phyloP scores from a whole-genome alignment of 2,329 filamentous ascomycete genomes.

The Penicillium sp. region DNA sequence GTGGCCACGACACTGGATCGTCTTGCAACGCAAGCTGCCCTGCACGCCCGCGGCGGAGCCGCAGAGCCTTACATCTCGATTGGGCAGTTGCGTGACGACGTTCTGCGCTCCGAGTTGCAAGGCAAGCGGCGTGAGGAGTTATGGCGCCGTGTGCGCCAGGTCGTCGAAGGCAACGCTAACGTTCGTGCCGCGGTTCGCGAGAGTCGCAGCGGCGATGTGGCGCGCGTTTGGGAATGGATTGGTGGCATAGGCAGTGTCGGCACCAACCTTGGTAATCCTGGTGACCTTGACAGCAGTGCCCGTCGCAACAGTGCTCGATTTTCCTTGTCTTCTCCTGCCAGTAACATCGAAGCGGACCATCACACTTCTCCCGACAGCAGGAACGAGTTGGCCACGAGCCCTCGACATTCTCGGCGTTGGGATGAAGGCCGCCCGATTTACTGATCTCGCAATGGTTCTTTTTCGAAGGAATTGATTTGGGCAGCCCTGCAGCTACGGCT shows the following conservation, averaged over 20 bases:
- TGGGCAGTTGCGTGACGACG: slow-evolving; percentile 84
- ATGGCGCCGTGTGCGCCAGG: slow-evolving; percentile 73
- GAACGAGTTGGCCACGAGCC: slow-evolving; percentile 19
- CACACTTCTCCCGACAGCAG: slow-evolving; percentile 11
- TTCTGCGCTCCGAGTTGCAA: slow-evolving; percentile 74
- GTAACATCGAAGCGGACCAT: slow-evolving; percentile 12
- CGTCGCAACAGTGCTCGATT: slow-evolving; percentile 25
- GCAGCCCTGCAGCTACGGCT: slow-evolving; percentile 9
- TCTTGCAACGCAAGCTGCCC: slow-evolving; percentile 73
- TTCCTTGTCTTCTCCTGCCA: slow-evolving; percentile 26
- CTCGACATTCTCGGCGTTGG: slow-evolving; percentile 33
- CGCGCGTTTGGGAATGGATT: slow-evolving; percentile 64
- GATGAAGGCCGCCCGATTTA: slow-evolving; percentile 42
- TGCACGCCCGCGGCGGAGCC: slow-evolving; percentile 61
- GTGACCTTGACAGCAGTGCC: slow-evolving; percentile 26
- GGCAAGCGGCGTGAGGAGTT: slow-evolving; percentile 69
- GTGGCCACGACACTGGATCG: slow-evolving; percentile 80
- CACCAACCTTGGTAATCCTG: slow-evolving; percentile 46
- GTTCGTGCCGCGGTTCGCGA: slow-evolving; percentile 71
- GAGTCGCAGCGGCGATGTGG: slow-evolving; percentile 50
- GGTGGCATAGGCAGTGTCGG: slow-evolving; percentile 54
- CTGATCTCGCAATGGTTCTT: slow-evolving; percentile 17
- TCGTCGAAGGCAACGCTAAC: slow-evolving; percentile 93
- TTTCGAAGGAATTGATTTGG: slow-evolving; percentile 3
- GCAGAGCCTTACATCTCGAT: slow-evolving; percentile 78